Evolutionary conservation across 2,329 filamentous ascomycete genomes (phyloP).

Genomic region (Raffaelea arxii): DNA sequence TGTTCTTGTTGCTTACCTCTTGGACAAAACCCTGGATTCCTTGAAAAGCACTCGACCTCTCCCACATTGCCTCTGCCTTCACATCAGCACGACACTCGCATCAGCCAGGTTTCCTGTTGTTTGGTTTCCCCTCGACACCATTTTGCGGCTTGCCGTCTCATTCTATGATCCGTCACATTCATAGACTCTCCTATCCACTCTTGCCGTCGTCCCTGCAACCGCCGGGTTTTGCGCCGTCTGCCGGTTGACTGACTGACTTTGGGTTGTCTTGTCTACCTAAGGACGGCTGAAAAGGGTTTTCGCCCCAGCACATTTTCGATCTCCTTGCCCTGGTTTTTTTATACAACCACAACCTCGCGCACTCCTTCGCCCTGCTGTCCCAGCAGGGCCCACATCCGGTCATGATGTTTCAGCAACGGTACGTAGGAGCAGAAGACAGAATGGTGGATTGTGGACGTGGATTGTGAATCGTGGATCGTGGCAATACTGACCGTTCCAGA

Average conservation of each 20-base stretch:
- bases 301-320: too few species aligned
- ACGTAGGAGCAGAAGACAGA: too few species aligned
- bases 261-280: background rate
- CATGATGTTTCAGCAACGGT: constrained; percentile 26
- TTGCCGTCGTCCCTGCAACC: constrained; percentile 7
- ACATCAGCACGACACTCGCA: background rate
- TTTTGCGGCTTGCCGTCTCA: background rate
- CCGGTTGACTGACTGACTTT: background rate
- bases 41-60: too few species aligned
- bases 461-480: too few species aligned
- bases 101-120: background rate
- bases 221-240: background rate
- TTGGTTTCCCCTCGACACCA: background rate
- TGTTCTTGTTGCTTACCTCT: too few species aligned
- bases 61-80: too few species aligned
- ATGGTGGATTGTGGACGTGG: too few species aligned
- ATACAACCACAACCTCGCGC: too few species aligned
- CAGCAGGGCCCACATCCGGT: constrained; percentile 12
- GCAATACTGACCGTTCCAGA: constrained; percentile 27
- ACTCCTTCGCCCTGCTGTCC: constrained; percentile 10
- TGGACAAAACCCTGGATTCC: too few species aligned
- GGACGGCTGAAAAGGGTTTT: too few species aligned
- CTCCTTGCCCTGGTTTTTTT: too few species aligned
- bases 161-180: constrained; percentile 10
- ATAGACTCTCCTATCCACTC: constrained; percentile 3